Evolutionary conservation across 1,139 yeast species (phyloP), one percentile per base, ranked within the genome.

Genomic region (Hansenula lynferdii): DNA sequence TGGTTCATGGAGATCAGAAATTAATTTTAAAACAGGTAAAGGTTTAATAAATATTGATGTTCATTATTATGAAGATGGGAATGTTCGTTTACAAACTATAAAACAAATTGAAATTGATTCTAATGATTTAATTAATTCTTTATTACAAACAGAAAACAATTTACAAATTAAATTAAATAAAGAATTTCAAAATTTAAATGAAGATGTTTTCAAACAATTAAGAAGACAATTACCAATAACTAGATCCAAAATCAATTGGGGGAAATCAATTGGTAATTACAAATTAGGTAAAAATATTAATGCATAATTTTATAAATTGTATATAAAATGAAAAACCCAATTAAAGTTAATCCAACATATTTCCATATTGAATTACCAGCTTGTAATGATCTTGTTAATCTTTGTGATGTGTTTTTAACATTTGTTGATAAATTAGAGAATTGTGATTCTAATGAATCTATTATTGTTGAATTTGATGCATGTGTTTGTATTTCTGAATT

Each of bases 11-110:
- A 74, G 72, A 39, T 79, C 95, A 0, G 67, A 70, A 49, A 92
- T 86, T 58, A 56, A 63, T 5, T 64, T 75, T 43, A 35, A 47
- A 4, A 43, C 57, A 1, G 58, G 62, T 3, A 60, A 64, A 0
- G 96, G 95, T 6, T 55, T 59, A 12, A 69, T 87, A 25, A 62
- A 63, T 28, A 72, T 89, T 30, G 92, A 85, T 48, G 84, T 90
- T 33, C 98, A 92, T 61, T 92, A 90, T 62, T 92, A 76, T 58
- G 98, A 92, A 63, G 97, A 92, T 51, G 98, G 98, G 23, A 92
- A 92, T 54, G 97, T 92, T 17, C 71, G 94, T 37, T 73, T 92
- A 51, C 79, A 76, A 48, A 75, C 82, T 21, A 60, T 62, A 9
- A 75, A 77, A 39, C 56, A 58, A n/a, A 53, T 72, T 2, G 57